Evolutionary conservation across 208 protist species (phyloP).

Genomic region (Leishmania major): DNA sequence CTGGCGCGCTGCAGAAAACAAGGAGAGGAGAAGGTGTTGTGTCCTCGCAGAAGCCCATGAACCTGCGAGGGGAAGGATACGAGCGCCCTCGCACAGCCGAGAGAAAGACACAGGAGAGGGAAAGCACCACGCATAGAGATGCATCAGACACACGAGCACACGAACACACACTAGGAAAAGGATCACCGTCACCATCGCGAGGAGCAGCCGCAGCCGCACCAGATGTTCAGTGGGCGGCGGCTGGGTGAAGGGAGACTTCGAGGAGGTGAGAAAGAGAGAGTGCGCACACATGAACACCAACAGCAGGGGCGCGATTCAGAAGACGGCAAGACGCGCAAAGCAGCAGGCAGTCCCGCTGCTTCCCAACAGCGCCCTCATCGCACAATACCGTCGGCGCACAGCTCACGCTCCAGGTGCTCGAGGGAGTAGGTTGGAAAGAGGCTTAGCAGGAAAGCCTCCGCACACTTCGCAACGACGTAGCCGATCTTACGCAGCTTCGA

Average conservation of each 20-base stretch:
- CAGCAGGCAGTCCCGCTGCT: not conserved
- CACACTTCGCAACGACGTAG: constrained; percentile 64
- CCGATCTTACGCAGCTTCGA: constrained; percentile 29
- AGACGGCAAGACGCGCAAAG: not conserved
- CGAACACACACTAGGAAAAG: not conserved
- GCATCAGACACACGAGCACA: not conserved
- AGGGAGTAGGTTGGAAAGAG: constrained; percentile 72
- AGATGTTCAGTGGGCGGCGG: not conserved
- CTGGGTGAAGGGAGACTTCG: not conserved
- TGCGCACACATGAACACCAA: not conserved
- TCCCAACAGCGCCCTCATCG: not conserved
- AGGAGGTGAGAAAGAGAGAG: not conserved
- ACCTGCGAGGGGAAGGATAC: not conserved
- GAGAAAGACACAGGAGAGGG: not conserved
- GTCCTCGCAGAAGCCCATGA: constrained; percentile 2
- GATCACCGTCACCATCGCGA: not conserved
- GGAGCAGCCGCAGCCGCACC: not conserved
- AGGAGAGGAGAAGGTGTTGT: not conserved
- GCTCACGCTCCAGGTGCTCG: constrained; percentile 59
- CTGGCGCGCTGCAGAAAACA: not conserved
- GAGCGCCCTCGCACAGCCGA: not conserved
- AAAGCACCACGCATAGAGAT: not conserved
- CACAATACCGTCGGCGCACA: constrained; percentile 68
- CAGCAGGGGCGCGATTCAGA: not conserved
- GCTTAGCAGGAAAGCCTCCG: constrained; percentile 69